Base-by-base conservation (phyloP, 768 basidiomycete genomes). In the Leccinellum luteum region DNA sequence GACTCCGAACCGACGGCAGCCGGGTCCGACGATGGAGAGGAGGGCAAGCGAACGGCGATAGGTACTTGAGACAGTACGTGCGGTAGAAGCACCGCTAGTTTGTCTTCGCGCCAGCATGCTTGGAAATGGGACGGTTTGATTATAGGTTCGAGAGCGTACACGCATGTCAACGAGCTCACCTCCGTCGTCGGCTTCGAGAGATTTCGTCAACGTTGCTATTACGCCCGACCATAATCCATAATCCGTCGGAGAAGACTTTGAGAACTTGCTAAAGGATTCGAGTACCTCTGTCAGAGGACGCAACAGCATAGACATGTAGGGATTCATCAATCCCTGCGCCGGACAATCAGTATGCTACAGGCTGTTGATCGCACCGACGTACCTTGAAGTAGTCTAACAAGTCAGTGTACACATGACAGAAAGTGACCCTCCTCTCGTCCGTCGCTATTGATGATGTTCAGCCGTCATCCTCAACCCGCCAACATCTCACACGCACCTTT, bases 361-460 rank as follows among this genome's bases (percentile, higher is more conserved):
- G 35, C 9, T 38, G 8, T 10, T 25, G 14, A n/a, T 6, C 21
- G 2, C 27, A 19, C 50, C 8, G 35, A 60, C 76, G 61, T 65
- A 87, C 94, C 83, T 92, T 93, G 79, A 98, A 96, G 76, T 86
- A 92, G 60, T 90, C 86, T 19, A 98, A 75, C 15, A 99, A 75
- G 1, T 82, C 77, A 23, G 78, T 76, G 68, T 95, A 90, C 15
- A 91, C 74, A 59, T 84, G 85, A 63, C 86, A 87, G 66, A 98
- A 92, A 0, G 85, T 85, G 21, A 85, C 77, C 65, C 83, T 86
- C 25, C 86, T 81, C 13, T 78, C 74, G 8, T 74, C 69, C 15
- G 74, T 73, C 52, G 60, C 64, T 68, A 25, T 45, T 19, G 52
- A 2, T 19, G 10, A 28, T 27, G n/a, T 30, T 35, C 1, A 57